These are phyloP conservation scores for Lepidium africanum DNA, from an alignment of 345 rosid species.

Conservation along the genomic window DNA sequence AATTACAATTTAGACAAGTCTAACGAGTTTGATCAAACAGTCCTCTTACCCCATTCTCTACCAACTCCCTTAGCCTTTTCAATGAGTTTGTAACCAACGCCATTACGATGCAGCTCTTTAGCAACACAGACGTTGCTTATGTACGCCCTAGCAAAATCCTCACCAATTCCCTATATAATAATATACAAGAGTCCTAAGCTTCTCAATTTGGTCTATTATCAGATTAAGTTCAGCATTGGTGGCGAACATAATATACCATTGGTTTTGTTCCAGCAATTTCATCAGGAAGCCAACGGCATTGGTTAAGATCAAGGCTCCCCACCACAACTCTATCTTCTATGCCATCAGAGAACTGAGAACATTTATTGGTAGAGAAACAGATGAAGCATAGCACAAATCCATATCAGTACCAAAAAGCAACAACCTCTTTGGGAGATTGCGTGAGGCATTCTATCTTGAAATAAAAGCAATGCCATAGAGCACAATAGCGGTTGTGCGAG, in stretches of 20 bases:
- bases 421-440: background rate
- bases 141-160: slow-evolving; percentile 72
- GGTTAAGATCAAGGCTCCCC: slow-evolving; percentile 86
- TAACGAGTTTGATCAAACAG: background rate
- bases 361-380: background rate
- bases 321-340: slow-evolving; percentile 81
- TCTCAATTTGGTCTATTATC: background rate
- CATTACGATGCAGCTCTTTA: slow-evolving; percentile 69
- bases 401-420: background rate
- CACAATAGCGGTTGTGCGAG: slow-evolving; percentile 58
- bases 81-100: slow-evolving; percentile 57
- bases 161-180: slow-evolving; percentile 46
- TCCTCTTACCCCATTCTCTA: slow-evolving; percentile 66
- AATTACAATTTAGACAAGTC: background rate
- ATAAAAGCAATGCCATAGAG: background rate
- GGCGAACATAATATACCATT: slow-evolving; percentile 38
- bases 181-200: background rate
- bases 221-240: background rate
- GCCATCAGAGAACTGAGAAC: slow-evolving; percentile 44
- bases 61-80: slow-evolving; percentile 56
- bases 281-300: slow-evolving; percentile 72
- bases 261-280: slow-evolving; percentile 84
- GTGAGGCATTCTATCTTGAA: too few relatives aligned
- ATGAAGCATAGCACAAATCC: background rate
- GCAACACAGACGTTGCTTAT: slow-evolving; percentile 88